phyloP scores from a whole-genome alignment of 106 monocot species.

The Dendrobium chrysotoxum region DNA sequence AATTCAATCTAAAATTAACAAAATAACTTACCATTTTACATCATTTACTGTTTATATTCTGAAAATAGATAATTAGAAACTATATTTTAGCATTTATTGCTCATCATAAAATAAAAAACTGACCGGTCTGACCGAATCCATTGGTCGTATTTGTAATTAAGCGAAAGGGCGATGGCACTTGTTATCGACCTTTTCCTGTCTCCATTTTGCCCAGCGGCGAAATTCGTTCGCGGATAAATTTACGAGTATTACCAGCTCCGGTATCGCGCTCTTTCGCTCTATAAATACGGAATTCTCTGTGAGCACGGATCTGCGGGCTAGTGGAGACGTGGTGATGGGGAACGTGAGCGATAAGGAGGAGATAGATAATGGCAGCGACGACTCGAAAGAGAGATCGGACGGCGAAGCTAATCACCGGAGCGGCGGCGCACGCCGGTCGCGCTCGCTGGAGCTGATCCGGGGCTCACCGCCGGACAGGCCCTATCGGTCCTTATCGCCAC shows the following conservation, averaged over 20 bases:
- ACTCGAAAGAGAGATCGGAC: constrained; percentile 32
- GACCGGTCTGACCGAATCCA: too few species aligned
- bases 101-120: too few species aligned
- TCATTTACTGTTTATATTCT: too few species aligned
- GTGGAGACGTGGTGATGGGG: not conserved
- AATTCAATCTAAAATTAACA: too few species aligned
- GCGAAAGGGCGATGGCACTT: not conserved
- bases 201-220: not conserved
- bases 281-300: not conserved
- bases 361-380: constrained; percentile 26
- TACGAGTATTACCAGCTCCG: not conserved
- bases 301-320: not conserved
- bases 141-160: not conserved
- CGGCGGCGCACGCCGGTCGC: constrained; percentile 12
- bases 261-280: not conserved
- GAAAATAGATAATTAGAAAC: too few species aligned
- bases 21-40: too few species aligned
- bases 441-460: constrained; percentile 24
- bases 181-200: not conserved
- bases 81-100: too few species aligned
- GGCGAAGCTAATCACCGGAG: constrained; percentile 7
- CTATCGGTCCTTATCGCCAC: constrained; percentile 34
- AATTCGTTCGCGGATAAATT: not conserved
- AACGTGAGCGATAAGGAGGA: constrained; percentile 47
- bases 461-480: constrained; percentile 44